These are phyloP conservation scores for Penstemon barbatus DNA, from an alignment of 257 asterid genomes.

Conservation along the genomic window DNA sequence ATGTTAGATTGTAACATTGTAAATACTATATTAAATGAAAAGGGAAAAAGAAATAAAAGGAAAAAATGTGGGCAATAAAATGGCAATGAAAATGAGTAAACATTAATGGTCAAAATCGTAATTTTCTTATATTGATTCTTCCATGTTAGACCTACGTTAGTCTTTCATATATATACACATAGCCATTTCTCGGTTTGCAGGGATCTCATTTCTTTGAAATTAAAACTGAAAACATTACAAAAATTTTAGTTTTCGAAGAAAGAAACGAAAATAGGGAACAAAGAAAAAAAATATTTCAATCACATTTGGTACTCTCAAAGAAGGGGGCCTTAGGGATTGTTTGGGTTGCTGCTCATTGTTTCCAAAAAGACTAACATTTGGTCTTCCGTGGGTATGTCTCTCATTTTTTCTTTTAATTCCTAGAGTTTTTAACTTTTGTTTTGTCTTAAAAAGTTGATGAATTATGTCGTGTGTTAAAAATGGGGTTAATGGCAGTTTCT, in stretches of 20 bases:
- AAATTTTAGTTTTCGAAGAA: not conserved
- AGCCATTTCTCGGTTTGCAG: conserved; percentile 13
- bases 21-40: not conserved
- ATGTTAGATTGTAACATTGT: no score
- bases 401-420: no score
- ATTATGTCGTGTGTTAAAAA: no score
- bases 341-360: conserved; percentile 40
- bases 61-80: not conserved
- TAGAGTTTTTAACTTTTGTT: no score
- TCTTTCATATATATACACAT: conserved; percentile 1
- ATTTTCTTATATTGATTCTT: conserved; percentile 17
- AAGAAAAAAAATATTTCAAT: conserved; percentile 56
- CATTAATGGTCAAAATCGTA: conserved; percentile 11
- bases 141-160: conserved; percentile 35
- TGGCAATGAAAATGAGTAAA: not conserved
- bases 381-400: not conserved
- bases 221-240: not conserved
- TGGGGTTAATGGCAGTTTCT: no score
- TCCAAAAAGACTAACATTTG: no score
- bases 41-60: not conserved
- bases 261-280: conserved; percentile 18
- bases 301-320: conserved; percentile 72
- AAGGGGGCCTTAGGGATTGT: conserved; percentile 67
- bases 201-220: conserved; percentile 3
- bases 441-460: no score